Conservation (phyloP, 1,284 basidiomycete species). For the Leccinum cinnamomeum region DNA sequence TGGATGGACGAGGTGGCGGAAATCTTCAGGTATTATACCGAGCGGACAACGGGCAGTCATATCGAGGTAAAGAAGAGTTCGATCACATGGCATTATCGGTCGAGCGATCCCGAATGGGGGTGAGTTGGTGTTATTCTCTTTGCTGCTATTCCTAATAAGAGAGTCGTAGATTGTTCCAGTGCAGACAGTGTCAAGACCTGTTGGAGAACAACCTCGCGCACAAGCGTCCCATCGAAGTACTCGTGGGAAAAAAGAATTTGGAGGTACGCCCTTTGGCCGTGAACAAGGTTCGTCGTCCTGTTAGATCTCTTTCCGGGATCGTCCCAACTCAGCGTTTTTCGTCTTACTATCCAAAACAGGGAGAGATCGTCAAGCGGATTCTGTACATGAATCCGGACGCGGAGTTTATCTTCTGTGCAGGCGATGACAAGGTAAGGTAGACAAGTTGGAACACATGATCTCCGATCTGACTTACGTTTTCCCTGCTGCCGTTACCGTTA, state of each 20-base stretch:
- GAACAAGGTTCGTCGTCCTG: constrained; percentile 66
- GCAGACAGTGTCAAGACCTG: constrained; percentile 94
- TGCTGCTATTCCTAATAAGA: neutral
- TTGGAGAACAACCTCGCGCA: constrained; percentile 90
- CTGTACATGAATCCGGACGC: constrained; percentile 91
- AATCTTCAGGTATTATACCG: constrained; percentile 96
- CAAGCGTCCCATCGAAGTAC: constrained; percentile 88
- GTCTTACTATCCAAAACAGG: constrained; percentile 39
- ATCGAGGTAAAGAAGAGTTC: constrained; percentile 97
- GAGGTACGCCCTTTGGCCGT: constrained; percentile 94
- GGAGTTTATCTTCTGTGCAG: constrained; percentile 96
- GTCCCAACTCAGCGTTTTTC: neutral
- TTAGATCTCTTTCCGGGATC: neutral
- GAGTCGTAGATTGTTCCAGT: constrained; percentile 77
- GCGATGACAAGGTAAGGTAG: constrained; percentile 86
- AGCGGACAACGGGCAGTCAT: constrained; percentile 92
- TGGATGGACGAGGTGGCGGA: constrained; percentile 97
- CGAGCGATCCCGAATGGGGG: constrained; percentile 95
- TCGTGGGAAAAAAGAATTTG: constrained; percentile 97
- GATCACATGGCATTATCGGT: constrained; percentile 98
- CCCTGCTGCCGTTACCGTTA: neutral
- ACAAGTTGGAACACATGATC: neutral
- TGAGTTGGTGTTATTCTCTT: constrained; percentile 39
- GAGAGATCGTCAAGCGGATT: constrained; percentile 95
- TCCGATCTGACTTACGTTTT: neutral